Conservation (phyloP, 345 rosid species). For the Pseudoturritis turrita region DNA sequence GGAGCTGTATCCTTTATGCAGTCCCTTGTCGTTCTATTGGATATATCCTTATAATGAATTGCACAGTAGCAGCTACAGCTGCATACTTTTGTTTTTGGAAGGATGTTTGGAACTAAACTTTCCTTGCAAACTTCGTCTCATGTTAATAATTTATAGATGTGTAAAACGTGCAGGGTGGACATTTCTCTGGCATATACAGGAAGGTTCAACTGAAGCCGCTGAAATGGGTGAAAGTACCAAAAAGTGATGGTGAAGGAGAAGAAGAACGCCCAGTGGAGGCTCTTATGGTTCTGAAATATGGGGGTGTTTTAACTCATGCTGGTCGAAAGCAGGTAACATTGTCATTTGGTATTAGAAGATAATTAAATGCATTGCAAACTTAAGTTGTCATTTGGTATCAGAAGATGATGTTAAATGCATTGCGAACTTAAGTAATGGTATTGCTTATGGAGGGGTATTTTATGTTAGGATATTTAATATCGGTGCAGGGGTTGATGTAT, state of each 20-base stretch:
- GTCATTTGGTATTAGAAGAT: background rate
- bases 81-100: background rate
- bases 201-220: constrained; percentile 97
- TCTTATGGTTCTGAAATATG: constrained; percentile 96
- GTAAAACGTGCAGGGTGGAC: constrained; percentile 71
- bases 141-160: background rate
- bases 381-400: background rate
- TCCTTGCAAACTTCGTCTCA: background rate
- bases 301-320: constrained; percentile 99
- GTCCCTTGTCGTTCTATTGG: background rate
- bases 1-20: constrained; percentile 6
- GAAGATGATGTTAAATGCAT: background rate
- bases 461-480: background rate
- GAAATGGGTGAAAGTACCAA: constrained; percentile 79
- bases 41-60: background rate
- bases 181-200: constrained; percentile 97
- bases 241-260: constrained; percentile 84
- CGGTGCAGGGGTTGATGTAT: background rate
- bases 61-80: background rate
- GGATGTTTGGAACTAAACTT: background rate
- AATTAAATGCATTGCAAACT: background rate
- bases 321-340: constrained; percentile 89
- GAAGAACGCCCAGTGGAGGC: constrained; percentile 98
- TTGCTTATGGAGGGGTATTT: background rate
- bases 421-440: constrained; percentile 1